Evolutionary conservation across 2,329 filamentous ascomycete species (phyloP).

Genomic region (Penicillium sp.): DNA sequence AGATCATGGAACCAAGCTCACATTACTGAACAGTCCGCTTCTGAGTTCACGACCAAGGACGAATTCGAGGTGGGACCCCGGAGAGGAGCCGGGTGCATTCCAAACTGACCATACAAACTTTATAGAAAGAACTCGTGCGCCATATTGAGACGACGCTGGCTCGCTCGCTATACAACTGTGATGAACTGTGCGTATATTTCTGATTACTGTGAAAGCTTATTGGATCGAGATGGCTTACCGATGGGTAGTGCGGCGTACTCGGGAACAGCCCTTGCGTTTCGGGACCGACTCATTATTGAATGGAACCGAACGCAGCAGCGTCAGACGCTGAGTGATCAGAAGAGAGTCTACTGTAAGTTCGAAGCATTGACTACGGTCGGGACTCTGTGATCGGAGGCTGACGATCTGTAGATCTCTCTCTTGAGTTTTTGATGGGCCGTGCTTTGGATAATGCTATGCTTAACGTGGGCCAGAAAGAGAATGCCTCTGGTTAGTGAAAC

Average conservation of each 20-base stretch:
- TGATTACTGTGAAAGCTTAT: not conserved
- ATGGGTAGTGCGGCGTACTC: constrained; percentile 73
- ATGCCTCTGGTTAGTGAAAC: constrained; percentile 68
- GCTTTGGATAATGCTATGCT: constrained; percentile 98
- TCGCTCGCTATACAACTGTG: constrained; percentile 96
- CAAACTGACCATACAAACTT: constrained; percentile 6
- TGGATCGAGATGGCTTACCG: not conserved
- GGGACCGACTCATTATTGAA: constrained; percentile 87
- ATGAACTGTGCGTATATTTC: constrained; percentile 62
- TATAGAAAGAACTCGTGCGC: constrained; percentile 76
- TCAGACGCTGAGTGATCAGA: constrained; percentile 86
- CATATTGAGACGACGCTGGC: constrained; percentile 97
- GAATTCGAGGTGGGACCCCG: constrained; percentile 63
- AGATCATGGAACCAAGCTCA: constrained; percentile 1
- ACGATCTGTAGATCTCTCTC: constrained; percentile 67
- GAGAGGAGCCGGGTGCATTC: not conserved
- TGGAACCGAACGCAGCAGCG: constrained; percentile 99
- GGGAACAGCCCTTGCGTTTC: constrained; percentile 86
- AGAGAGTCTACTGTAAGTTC: constrained; percentile 80
- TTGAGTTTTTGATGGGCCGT: constrained; percentile 97
- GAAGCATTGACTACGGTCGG: not conserved
- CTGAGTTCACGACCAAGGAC: constrained; percentile 74
- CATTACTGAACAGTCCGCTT: constrained; percentile 52
- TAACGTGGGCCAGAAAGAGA: constrained; percentile 84
- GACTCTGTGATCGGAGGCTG: not conserved